Evolutionary conservation across 192 early-diverging fungal genomes (phyloP), one percentile per base, ranked within the genome.

Genomic region (Podila epicladia): DNA sequence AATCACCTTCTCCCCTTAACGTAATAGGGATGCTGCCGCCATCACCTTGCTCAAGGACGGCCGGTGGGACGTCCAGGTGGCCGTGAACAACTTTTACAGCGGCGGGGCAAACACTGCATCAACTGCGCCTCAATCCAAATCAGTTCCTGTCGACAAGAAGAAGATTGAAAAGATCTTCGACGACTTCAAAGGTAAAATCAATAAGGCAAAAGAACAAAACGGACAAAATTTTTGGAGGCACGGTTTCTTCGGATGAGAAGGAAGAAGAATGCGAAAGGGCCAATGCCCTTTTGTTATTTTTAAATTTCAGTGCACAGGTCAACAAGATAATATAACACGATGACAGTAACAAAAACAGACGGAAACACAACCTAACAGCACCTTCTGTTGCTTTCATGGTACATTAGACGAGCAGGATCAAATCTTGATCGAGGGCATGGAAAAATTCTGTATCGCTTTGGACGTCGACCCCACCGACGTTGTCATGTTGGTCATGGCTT

Each of bases 351-450:
- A 53, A 66, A 51, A 24, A 7, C 49, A 64, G 19, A 20, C 29
- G 29, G 29, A 48, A 24, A 15, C 24, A 65, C 11, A 1, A 37
- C 1, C 41, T 45, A 45, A 45, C 41, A 8, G 41, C 1, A 38
- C 38, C 3, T 45, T 65, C 8, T 29, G 15, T 19, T 50, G 8
- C 31, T 28, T 62, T 22, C 4, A 17, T 26, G 5, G 9, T 37
- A 31, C 61, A 29, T 35, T 92, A 69, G 69, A 84, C 24, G 90
- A 92, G 31, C 83, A 88, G 57, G 85, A 92, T 82, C 69, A 82
- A 11, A 95, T 96, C 71, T 65, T 85, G 32, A 83, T 93, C 24
- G 94, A 96, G 22, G 95, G 94, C 22, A 92, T 89, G 24, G 88
- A 92, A 63, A 72, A 87, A 64, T 87, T 92, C 24, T 94, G 91